Base-by-base conservation (phyloP, 345 rosid species). In the Brassica incana region DNA sequence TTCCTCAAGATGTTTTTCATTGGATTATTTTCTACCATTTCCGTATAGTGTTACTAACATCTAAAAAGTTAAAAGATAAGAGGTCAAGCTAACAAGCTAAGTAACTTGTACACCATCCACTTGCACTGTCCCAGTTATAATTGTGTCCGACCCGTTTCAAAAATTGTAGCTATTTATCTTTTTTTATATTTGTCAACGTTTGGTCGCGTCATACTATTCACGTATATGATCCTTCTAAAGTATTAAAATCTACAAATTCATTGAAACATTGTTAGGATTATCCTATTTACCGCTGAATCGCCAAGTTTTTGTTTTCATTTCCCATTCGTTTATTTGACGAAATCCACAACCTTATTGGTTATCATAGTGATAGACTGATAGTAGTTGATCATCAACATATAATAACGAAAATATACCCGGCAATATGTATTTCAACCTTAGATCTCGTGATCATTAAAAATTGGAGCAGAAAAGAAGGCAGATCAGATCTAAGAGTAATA, bases 41-140 rank as follows among this genome's bases (percentile, higher is more conserved):
- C 11, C 35, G 2, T 27, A 3, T 76, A 60, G 50, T 11, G 30
- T 6, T 12, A 25, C 58, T 1, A 35, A 67, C 40, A 58, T 75
- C 14, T 3, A 36, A 20, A 61, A 6, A 40, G 18, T 27, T 18
- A 48, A 45, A 27, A 14, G 30, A 61, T n/a, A 77, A 48, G 7
- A 3, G n/a, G 5, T 50, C 65, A 35, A 77, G 30, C 76, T 35
- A 77, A 63, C 69, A 25, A 38, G 43, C 30, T 52, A 71, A 56
- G 67, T 72, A 65, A 72, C 72, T 72, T 72, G 27, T 38, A 38
- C 43, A 56, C 62, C 72, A 72, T 58, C 77, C 62, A 78, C 81
- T 65, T 72, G 81, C 61, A 29, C 73, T 65, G 73, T 65, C 77
- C 4, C 12, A 78, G 62, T 29, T 72, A 72, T 78, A 78, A 72